Conservation (phyloP, 495 filamentous ascomycete species). For the Penicillium chermesinum region DNA sequence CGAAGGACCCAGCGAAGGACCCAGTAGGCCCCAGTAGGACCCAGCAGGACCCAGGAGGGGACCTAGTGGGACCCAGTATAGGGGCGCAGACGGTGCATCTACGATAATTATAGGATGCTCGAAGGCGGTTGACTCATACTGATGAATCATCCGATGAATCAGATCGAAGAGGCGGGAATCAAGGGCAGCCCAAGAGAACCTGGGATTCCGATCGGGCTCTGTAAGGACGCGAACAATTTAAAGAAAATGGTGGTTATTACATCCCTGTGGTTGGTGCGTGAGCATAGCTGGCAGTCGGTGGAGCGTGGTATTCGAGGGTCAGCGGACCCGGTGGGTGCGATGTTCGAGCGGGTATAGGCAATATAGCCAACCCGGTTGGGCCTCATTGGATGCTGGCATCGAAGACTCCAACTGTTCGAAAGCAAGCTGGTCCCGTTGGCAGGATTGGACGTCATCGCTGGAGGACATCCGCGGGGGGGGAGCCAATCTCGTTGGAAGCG, state of each 20-base stretch:
- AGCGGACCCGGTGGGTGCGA: background rate
- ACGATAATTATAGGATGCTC: too few relatives aligned
- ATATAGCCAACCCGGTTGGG: background rate
- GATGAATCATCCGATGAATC: constrained; percentile 2
- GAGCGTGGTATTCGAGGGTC: constrained; percentile 5
- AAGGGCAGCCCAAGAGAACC: background rate
- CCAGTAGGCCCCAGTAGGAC: too few relatives aligned
- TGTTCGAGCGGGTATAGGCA: background rate
- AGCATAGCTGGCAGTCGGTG: constrained; percentile 13
- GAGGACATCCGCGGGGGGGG: background rate
- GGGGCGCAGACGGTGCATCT: too few relatives aligned
- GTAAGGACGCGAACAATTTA: constrained; percentile 18
- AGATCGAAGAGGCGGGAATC: too few relatives aligned
- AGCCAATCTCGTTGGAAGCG: constrained; percentile 1
- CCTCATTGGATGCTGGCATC: background rate
- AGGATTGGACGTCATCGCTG: constrained; percentile 11
- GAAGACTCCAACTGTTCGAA: background rate
- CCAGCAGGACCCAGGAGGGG: too few relatives aligned
- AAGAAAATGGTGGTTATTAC: constrained; percentile 9
- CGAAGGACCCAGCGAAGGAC: constrained; percentile 13
- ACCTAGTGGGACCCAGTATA: too few relatives aligned
- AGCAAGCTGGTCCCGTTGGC: background rate
- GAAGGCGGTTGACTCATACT: constrained; percentile 16
- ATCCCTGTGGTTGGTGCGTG: constrained; percentile 29
- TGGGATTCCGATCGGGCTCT: constrained; percentile 18